These are phyloP conservation scores for Austroboletus niveus DNA, from an alignment of 1,284 basidiomycete species.

Conservation along the genomic window DNA sequence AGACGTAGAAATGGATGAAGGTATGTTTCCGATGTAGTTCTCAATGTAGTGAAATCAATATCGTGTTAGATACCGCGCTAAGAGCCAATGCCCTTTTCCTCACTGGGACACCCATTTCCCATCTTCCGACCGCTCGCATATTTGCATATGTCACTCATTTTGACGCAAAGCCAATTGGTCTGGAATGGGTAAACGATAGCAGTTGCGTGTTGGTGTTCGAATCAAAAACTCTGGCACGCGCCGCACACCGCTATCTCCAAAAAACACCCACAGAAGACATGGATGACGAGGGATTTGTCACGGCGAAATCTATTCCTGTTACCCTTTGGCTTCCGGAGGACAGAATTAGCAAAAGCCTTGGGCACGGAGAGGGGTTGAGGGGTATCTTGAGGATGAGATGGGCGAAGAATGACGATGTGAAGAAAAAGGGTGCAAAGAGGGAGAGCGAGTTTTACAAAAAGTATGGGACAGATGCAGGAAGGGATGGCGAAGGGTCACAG, in stretches of 20 bases:
- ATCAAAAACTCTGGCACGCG: conserved; percentile 49
- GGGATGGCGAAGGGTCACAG: conserved; percentile 38
- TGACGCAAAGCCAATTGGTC: conserved; percentile 61
- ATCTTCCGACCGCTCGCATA: conserved; percentile 65
- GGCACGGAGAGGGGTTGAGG: conserved; percentile 60
- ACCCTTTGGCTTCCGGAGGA: conserved; percentile 76
- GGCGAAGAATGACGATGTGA: conserved; percentile 66
- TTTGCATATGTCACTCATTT: conserved; percentile 78
- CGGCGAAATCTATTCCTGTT: conserved; percentile 65
- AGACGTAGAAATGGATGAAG: conserved; percentile 46
- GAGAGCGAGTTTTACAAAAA: conserved; percentile 74
- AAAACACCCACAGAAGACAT: conserved; percentile 49
- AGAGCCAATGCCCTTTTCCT: conserved; percentile 71
- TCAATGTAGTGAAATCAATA: conserved; percentile 1
- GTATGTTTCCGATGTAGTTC: conserved; percentile 22
- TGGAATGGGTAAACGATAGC: conserved; percentile 79
- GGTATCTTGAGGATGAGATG: conserved; percentile 68
- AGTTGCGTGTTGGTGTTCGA: conserved; percentile 75
- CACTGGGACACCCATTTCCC: conserved; percentile 64
- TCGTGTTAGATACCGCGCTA: conserved; percentile 28
- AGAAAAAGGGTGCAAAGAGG: conserved; percentile 66
- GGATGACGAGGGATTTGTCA: conserved; percentile 55
- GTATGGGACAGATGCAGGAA: conserved; percentile 65
- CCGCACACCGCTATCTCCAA: conserved; percentile 49
- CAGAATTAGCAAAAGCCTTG: conserved; percentile 65